phyloP scores from a whole-genome alignment of 169 alveolate species.

The Pseudocohnilembus persalinus region DNA sequence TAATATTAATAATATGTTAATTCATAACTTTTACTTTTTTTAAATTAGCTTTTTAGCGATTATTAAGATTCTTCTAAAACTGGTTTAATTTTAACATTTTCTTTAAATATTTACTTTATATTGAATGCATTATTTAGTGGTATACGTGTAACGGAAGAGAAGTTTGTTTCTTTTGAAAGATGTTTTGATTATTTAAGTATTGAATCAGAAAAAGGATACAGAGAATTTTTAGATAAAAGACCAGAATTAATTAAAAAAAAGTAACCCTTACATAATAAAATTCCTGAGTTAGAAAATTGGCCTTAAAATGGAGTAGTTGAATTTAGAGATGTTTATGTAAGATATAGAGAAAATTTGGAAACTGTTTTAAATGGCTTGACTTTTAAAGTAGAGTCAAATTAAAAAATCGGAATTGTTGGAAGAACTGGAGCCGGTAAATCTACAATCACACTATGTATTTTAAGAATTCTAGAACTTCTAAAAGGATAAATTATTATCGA shows the following conservation, averaged over 20 bases:
- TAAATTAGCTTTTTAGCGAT: not conserved
- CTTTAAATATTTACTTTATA: conserved; percentile 19
- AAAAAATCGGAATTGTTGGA: conserved; percentile 81
- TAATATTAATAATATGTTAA: too few relatives aligned
- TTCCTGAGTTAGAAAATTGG: conserved; percentile 41
- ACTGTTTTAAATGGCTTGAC: conserved; percentile 56
- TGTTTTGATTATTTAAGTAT: conserved; percentile 25
- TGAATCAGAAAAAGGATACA: conserved; percentile 30
- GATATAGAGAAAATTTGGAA: conserved; percentile 72
- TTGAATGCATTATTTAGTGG: conserved; percentile 1
- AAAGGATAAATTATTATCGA: conserved; percentile 69
- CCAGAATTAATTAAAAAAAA: not conserved
- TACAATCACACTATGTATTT: conserved; percentile 62
- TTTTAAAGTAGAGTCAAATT: conserved; percentile 59
- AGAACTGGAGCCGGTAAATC: conserved; percentile 87
- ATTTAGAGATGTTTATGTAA: conserved; percentile 44
- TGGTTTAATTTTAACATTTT: conserved; percentile 35
- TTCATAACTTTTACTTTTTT: too few relatives aligned
- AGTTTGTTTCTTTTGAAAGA: conserved; percentile 42
- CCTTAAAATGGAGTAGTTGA: conserved; percentile 63
- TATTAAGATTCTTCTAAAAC: conserved; percentile 35
- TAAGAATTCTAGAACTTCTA: conserved; percentile 70
- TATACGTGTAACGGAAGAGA: conserved; percentile 13
- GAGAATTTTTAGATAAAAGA: conserved; percentile 20
- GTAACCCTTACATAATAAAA: not conserved